phyloP scores from a whole-genome alignment of 2,329 filamentous ascomycete genomes.

The Colletotrichum sp. region DNA sequence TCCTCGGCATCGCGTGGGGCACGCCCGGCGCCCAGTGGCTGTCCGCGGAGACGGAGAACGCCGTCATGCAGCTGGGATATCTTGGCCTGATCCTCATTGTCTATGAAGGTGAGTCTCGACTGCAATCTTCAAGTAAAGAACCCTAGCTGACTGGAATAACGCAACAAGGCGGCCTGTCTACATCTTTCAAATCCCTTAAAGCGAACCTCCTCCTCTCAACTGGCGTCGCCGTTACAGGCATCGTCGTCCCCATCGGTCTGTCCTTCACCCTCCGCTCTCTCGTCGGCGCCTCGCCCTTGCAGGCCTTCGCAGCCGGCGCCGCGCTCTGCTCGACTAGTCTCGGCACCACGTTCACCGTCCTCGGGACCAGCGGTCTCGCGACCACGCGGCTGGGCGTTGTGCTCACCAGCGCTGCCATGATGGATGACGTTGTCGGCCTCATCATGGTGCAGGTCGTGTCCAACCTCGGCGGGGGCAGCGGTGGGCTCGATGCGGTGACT shows the following conservation, averaged over 20 bases:
- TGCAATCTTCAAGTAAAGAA: too few relatives aligned
- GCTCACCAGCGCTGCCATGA: conserved; percentile 75
- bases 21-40: conserved; percentile 69
- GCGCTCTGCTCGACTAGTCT: conserved; percentile 77
- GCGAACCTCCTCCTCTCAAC: conserved; percentile 66
- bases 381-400: conserved; percentile 62
- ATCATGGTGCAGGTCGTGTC: conserved; percentile 80
- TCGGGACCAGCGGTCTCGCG: conserved; percentile 46
- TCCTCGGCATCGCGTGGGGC: conserved; percentile 75
- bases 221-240: conserved; percentile 69
- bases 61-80: conserved; percentile 72
- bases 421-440: conserved; percentile 80
- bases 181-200: conserved; percentile 56
- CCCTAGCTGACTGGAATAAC: neutral
- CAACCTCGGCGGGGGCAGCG: conserved; percentile 53
- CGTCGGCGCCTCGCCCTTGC: conserved; percentile 54
- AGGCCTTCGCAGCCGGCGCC: conserved; percentile 76
- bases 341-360: conserved; percentile 69
- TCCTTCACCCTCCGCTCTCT: conserved; percentile 65
- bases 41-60: conserved; percentile 51
- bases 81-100: conserved; percentile 75
- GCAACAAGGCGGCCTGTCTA: conserved; percentile 59
- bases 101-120: conserved; percentile 60
- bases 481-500: conserved; percentile 32
- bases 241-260: conserved; percentile 66